Evolutionary conservation across 495 filamentous ascomycete genomes (phyloP).

Genomic region (Daldinia childiae): DNA sequence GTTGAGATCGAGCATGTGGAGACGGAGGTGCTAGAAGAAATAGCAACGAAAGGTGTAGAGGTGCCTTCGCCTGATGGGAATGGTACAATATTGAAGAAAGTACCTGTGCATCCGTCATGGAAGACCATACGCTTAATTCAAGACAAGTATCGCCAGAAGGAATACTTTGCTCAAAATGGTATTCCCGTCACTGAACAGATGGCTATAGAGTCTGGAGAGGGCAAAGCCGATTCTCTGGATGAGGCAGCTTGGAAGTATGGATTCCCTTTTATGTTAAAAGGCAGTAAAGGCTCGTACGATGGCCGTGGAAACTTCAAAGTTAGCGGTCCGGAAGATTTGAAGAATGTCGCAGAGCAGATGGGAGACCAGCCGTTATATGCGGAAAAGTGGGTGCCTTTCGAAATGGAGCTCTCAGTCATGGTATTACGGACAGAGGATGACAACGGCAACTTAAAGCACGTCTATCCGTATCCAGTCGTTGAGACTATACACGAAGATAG

Average conservation of each 20-base stretch:
- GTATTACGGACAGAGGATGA: slow-evolving; percentile 88
- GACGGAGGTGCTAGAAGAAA: slow-evolving; percentile 87
- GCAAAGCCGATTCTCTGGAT: slow-evolving; percentile 66
- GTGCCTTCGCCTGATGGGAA: slow-evolving; percentile 55
- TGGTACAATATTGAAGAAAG: slow-evolving; percentile 51
- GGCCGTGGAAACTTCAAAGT: slow-evolving; percentile 91
- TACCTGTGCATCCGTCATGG: slow-evolving; percentile 86
- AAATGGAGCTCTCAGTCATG: slow-evolving; percentile 91
- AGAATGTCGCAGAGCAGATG: slow-evolving; percentile 72
- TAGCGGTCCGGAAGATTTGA: slow-evolving; percentile 71
- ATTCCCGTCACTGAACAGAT: slow-evolving; percentile 78
- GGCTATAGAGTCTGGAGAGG: slow-evolving; percentile 61
- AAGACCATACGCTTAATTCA: slow-evolving; percentile 90
- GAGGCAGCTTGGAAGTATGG: slow-evolving; percentile 72
- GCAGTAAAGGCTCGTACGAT: slow-evolving; percentile 92
- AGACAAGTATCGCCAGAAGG: slow-evolving; percentile 95
- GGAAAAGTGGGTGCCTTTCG: slow-evolving; percentile 89
- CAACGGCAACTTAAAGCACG: slow-evolving; percentile 55
- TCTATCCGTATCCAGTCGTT: slow-evolving; percentile 84
- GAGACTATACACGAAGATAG: slow-evolving; percentile 96
- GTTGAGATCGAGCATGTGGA: slow-evolving; percentile 99
- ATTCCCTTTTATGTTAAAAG: slow-evolving; percentile 95
- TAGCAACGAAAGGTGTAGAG: slow-evolving; percentile 67
- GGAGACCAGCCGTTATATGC: slow-evolving; percentile 81
- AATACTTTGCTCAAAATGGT: slow-evolving; percentile 71